phyloP scores from a whole-genome alignment of 495 filamentous ascomycete species.

The Terfezia claveryi region DNA sequence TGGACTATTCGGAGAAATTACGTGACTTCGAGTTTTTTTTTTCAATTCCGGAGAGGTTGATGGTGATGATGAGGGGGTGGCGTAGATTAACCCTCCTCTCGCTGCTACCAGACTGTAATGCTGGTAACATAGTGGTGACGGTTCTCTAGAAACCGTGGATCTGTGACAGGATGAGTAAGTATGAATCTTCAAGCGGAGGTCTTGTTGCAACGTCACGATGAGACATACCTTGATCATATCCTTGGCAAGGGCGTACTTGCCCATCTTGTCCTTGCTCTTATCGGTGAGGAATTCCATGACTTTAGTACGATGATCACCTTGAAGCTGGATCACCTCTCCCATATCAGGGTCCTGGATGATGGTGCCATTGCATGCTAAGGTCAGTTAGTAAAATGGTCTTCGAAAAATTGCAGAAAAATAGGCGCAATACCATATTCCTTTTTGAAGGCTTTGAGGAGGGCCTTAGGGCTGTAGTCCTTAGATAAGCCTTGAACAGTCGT shows the following conservation, averaged over 20 bases:
- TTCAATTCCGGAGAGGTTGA: too few relatives aligned
- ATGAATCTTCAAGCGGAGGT: neutral
- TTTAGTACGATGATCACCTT: slow-evolving; percentile 97
- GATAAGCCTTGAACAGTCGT: slow-evolving; percentile 96
- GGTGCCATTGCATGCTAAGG: slow-evolving; percentile 96
- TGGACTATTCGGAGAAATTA: too few relatives aligned
- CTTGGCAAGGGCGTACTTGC: slow-evolving; percentile 20
- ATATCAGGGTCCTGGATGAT: slow-evolving; percentile 92
- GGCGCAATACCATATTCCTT: slow-evolving; percentile 73
- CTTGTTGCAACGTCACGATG: neutral
- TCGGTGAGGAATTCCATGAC: slow-evolving; percentile 92
- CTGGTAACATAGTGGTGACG: neutral
- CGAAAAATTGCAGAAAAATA: neutral
- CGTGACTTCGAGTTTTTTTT: too few relatives aligned
- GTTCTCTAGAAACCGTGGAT: slow-evolving; percentile 53
- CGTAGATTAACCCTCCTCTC: too few relatives aligned
- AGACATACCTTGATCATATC: slow-evolving; percentile 52
- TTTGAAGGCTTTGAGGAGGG: slow-evolving; percentile 99
- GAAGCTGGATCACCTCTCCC: slow-evolving; percentile 99
- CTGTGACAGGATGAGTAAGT: slow-evolving; percentile 14
- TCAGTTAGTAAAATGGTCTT: neutral
- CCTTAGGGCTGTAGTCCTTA: slow-evolving; percentile 97
- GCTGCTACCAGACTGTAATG: neutral
- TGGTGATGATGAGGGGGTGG: too few relatives aligned
- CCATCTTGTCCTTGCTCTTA: slow-evolving; percentile 84